Evolutionary conservation across 805 yeast species (phyloP).

Genomic region (Sporopachydermia lactativora): DNA sequence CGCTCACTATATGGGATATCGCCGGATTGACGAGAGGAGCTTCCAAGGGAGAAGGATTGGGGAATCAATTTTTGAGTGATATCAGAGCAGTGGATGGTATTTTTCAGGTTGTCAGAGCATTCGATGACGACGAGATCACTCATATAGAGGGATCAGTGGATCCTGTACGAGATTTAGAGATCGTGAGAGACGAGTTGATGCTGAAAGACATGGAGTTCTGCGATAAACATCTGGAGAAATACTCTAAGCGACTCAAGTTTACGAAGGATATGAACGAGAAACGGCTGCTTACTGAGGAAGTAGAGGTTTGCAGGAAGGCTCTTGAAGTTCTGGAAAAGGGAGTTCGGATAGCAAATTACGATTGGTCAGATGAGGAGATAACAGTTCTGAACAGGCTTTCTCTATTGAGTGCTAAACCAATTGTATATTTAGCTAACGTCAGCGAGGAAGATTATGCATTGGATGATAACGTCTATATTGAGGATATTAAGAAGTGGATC

Average conservation of each 20-base stretch:
- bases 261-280: slow-evolving; percentile 27
- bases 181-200: slow-evolving; percentile 62
- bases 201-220: slow-evolving; percentile 60
- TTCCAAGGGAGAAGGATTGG: slow-evolving; percentile 72
- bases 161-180: slow-evolving; percentile 62
- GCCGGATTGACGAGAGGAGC: slow-evolving; percentile 80
- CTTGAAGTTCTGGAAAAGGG: slow-evolving; percentile 45
- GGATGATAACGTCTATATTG: slow-evolving; percentile 35
- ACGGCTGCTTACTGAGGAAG: slow-evolving; percentile 15
- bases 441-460: slow-evolving; percentile 52
- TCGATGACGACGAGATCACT: slow-evolving; percentile 61
- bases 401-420: slow-evolving; percentile 81
- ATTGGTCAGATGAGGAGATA: slow-evolving; percentile 53
- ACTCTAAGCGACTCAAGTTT: slow-evolving; percentile 26
- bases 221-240: slow-evolving; percentile 38
- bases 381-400: slow-evolving; percentile 55
- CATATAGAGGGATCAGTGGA: slow-evolving; percentile 62
- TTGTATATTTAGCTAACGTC: slow-evolving; percentile 61
- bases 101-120: slow-evolving; percentile 66
- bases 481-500: slow-evolving; percentile 51
- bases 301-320: slow-evolving; percentile 21
- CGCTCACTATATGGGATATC: slow-evolving; percentile 59
- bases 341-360: slow-evolving; percentile 41
- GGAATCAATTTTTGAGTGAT: slow-evolving; percentile 67
- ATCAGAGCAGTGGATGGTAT: slow-evolving; percentile 73